These are phyloP conservation scores for Arthrobotrys megalospora DNA, from an alignment of 2,329 filamentous ascomycete species.

Conservation along the genomic window DNA sequence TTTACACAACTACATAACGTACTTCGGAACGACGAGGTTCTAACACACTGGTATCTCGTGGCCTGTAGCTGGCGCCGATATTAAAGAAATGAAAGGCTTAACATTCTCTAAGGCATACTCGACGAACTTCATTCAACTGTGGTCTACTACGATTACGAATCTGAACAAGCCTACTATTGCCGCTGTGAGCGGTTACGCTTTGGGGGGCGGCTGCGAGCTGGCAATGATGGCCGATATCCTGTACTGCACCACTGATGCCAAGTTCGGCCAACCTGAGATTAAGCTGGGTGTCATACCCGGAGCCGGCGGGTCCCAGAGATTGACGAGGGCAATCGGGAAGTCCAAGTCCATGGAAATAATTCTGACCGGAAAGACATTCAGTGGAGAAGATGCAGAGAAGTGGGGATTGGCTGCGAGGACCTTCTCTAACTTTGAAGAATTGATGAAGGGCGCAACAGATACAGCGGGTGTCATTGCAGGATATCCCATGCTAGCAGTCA, in stretches of 20 bases:
- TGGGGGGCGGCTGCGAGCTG: slow-evolving; percentile 95
- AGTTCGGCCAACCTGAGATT: slow-evolving; percentile 97
- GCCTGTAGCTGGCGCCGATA: slow-evolving; percentile 84
- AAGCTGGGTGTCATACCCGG: slow-evolving; percentile 94
- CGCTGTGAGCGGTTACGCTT: slow-evolving; percentile 92
- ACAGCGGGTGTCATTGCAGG: slow-evolving; percentile 91
- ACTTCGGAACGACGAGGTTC: neutral
- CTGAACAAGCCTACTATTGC: slow-evolving; percentile 96
- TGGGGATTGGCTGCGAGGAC: slow-evolving; percentile 91
- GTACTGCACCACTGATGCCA: slow-evolving; percentile 87
- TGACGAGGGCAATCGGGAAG: slow-evolving; percentile 87
- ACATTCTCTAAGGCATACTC: slow-evolving; percentile 91
- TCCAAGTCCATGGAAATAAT: slow-evolving; percentile 92
- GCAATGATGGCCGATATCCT: slow-evolving; percentile 98
- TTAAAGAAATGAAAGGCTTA: slow-evolving; percentile 97
- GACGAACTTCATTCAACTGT: slow-evolving; percentile 92
- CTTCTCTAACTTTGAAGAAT: slow-evolving; percentile 83
- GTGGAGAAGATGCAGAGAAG: slow-evolving; percentile 83
- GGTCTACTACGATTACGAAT: slow-evolving; percentile 86
- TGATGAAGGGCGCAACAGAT: slow-evolving; percentile 84
- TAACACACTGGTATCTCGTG: neutral
- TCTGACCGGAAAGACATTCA: slow-evolving; percentile 86
- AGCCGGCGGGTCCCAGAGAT: slow-evolving; percentile 88
- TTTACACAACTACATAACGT: neutral
- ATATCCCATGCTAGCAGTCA: slow-evolving; percentile 87